These are phyloP conservation scores for Kurtzmaniella quercitrusa DNA, from an alignment of 1,139 yeast species.

Conservation along the genomic window DNA sequence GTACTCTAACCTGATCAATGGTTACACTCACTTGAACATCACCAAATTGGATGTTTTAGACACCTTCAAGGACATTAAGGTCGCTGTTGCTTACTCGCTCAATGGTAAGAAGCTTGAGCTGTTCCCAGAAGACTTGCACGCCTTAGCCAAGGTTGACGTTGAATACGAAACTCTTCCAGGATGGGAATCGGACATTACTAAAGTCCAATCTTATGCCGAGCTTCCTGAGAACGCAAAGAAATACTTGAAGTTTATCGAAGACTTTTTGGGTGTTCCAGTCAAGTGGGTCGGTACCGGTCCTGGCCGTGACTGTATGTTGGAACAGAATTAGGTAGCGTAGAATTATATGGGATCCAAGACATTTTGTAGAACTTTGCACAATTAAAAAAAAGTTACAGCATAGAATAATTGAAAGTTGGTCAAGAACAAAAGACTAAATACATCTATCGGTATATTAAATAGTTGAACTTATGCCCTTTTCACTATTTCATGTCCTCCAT, in stretches of 20 bases:
- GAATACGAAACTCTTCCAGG: constrained; percentile 90
- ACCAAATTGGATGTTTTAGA: constrained; percentile 95
- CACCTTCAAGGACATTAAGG: constrained; percentile 78
- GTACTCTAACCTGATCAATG: constrained; percentile 87
- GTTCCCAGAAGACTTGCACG: constrained; percentile 89
- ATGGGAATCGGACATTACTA: constrained; percentile 84
- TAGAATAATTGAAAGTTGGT: too few relatives aligned
- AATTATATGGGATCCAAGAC: not conserved
- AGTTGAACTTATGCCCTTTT: too few relatives aligned
- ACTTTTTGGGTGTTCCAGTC: constrained; percentile 75
- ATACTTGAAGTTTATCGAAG: constrained; percentile 81
- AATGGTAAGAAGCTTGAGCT: constrained; percentile 70
- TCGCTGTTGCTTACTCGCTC: constrained; percentile 77
- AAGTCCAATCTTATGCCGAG: constrained; percentile 63
- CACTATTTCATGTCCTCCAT: too few relatives aligned
- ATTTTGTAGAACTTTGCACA: not conserved
- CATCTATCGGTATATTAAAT: too few relatives aligned
- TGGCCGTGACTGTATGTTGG: constrained; percentile 82
- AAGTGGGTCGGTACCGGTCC: constrained; percentile 99
- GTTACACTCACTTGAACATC: constrained; percentile 89
- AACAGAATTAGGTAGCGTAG: constrained; percentile 14
- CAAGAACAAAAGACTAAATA: too few relatives aligned
- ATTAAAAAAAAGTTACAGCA: too few relatives aligned
- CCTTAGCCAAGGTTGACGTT: constrained; percentile 84
- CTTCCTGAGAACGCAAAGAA: constrained; percentile 85